A percentile compares a stretch with the other conserved stretches of the same genome.
Conservation (phyloP, 176 grass and related monocot species). For the Hordeum marinum region DNA sequence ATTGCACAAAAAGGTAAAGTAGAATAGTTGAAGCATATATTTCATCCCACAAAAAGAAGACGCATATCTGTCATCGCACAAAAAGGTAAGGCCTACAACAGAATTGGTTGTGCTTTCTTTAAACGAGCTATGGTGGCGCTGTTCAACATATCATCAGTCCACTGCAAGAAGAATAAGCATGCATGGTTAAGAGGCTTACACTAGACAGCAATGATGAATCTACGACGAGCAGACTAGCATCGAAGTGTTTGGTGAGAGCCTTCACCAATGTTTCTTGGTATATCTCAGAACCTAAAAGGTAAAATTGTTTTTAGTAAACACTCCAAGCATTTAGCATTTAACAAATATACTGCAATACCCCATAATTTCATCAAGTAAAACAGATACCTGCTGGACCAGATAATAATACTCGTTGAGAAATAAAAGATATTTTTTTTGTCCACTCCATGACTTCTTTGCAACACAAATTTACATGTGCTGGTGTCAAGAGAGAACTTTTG, state of each 20-base stretch:
- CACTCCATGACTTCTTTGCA: slow-evolving; percentile 72
- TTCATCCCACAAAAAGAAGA: neutral
- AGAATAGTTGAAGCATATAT: neutral
- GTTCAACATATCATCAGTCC: neutral
- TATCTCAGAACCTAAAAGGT: slow-evolving; percentile 77
- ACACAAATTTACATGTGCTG: slow-evolving; percentile 84
- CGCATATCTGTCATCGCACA: neutral
- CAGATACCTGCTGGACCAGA: slow-evolving; percentile 83
- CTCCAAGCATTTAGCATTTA: slow-evolving; percentile 3
- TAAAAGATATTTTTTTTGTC: slow-evolving; percentile 78
- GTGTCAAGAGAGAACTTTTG: slow-evolving; percentile 66
- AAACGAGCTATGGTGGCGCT: neutral
- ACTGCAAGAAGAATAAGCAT: slow-evolving; percentile 4
- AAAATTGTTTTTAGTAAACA: slow-evolving; percentile 23
- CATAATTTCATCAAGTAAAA: slow-evolving; percentile 17
- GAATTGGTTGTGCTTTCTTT: neutral
- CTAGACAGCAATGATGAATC: slow-evolving; percentile 61
- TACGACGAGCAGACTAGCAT: slow-evolving; percentile 73
- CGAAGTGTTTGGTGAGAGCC: slow-evolving; percentile 76
- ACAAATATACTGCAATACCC: neutral
- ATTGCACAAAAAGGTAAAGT: neutral
- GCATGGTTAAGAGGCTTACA: slow-evolving; percentile 54
- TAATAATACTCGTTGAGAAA: slow-evolving; percentile 80
- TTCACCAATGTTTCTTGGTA: slow-evolving; percentile 92
- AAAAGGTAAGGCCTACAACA: neutral